These are phyloP conservation scores for Fusarium sp. DNA, from an alignment of 2,329 filamentous ascomycete species.

Conservation along the genomic window DNA sequence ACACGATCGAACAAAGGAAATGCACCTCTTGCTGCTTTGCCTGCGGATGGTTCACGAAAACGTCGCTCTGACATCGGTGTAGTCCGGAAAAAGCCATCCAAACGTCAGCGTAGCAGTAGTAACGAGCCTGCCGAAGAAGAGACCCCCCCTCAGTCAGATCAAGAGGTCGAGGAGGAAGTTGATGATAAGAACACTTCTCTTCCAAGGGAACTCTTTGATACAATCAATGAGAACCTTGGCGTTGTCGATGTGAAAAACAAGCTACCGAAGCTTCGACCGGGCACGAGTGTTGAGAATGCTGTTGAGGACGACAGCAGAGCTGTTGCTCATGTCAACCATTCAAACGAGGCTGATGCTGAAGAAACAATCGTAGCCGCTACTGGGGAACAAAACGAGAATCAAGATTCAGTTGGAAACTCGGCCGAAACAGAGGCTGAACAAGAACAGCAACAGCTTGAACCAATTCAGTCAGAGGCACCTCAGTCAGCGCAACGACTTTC, in stretches of 20 bases:
- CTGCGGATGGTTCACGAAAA: slow-evolving; percentile 11
- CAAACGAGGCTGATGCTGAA: background rate
- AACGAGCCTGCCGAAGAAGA: background rate
- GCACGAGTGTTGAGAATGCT: background rate
- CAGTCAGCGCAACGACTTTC: background rate
- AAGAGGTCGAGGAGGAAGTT: background rate
- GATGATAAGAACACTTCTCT: slow-evolving; percentile 25
- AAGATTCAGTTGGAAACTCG: background rate
- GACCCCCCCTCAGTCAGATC: background rate
- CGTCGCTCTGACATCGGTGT: slow-evolving; percentile 12
- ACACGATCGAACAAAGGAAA: slow-evolving; percentile 23
- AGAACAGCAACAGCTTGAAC: background rate
- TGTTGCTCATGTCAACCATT: background rate
- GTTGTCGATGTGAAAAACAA: background rate
- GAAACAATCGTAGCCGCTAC: background rate
- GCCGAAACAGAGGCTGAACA: background rate
- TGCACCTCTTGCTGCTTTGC: background rate
- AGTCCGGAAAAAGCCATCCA: background rate
- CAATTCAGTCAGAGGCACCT: background rate
- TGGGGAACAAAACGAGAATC: background rate
- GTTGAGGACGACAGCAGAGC: background rate
- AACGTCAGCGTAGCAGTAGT: slow-evolving; percentile 10
- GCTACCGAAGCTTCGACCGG: background rate
- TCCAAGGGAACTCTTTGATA: slow-evolving; percentile 10
- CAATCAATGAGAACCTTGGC: slow-evolving; percentile 29